Evolutionary conservation across 371 early-diverging fungal genomes (phyloP).

Genomic region (Quaeritorhiza haematococci): DNA sequence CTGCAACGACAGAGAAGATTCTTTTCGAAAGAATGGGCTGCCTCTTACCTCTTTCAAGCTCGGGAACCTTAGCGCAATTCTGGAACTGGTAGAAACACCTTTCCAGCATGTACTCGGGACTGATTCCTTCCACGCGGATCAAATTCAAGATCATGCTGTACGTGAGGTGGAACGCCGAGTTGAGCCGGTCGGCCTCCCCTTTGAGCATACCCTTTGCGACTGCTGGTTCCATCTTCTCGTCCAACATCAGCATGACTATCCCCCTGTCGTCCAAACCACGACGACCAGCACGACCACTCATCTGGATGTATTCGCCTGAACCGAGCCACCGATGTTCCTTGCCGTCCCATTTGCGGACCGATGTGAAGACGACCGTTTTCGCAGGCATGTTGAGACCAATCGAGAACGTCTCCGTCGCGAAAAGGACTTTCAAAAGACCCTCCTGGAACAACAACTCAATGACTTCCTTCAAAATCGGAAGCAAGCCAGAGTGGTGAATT

Average conservation of each 20-base stretch:
- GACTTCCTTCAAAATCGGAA: constrained; percentile 99
- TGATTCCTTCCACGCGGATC: constrained; percentile 94
- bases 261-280: constrained; percentile 98
- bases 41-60: constrained; percentile 51
- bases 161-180: constrained; percentile 96
- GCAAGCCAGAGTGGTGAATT: constrained; percentile 98
- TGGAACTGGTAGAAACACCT: constrained; percentile 97
- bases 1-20: background rate
- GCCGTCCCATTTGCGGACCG: constrained; percentile 98
- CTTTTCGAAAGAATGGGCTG: background rate
- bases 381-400: constrained; percentile 99
- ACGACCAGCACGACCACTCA: constrained; percentile 97
- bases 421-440: constrained; percentile 95
- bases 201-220: constrained; percentile 92
- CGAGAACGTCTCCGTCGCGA: constrained; percentile 99
- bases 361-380: constrained; percentile 98
- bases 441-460: constrained; percentile 99
- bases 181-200: constrained; percentile 89
- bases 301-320: constrained; percentile 99
- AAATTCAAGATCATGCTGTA: constrained; percentile 99
- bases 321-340: constrained; percentile 79
- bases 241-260: constrained; percentile 95
- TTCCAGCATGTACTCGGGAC: constrained; percentile 93
- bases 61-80: constrained; percentile 77
- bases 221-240: constrained; percentile 92